Evolutionary conservation across 2,329 filamentous ascomycete species (phyloP).

Genomic region (Apiospora pterosperma): DNA sequence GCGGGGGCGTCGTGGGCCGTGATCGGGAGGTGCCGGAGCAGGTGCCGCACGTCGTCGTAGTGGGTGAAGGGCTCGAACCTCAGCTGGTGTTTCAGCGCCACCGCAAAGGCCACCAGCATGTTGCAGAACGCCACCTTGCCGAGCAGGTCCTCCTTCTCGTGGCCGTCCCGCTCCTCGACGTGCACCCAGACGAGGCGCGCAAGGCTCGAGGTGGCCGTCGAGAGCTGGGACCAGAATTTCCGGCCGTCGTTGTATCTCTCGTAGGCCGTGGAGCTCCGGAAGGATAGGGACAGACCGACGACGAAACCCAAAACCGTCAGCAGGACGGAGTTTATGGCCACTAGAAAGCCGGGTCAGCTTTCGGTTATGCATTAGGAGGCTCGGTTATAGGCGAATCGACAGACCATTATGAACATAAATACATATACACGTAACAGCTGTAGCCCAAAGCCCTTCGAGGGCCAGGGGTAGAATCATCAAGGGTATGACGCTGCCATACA

Average conservation of each 20-base stretch:
- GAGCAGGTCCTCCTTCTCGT: conserved; percentile 64
- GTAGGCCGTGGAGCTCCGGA: conserved; percentile 76
- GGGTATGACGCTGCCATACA: conserved; percentile 71
- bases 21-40: conserved; percentile 71
- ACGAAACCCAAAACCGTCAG: conserved; percentile 84
- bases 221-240: conserved; percentile 59
- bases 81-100: conserved; percentile 76
- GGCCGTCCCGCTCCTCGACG: conserved; percentile 53
- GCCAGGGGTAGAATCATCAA: conserved; percentile 70
- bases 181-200: conserved; percentile 84
- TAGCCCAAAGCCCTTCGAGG: conserved; percentile 63
- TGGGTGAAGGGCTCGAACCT: conserved; percentile 79
- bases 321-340: conserved; percentile 65
- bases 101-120: conserved; percentile 72
- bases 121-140: conserved; percentile 58
- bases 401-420: conserved; percentile 68
- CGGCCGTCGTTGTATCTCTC: conserved; percentile 63
- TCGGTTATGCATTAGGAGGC: conserved; percentile 71
- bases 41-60: conserved; percentile 68
- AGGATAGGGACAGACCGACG: conserved; percentile 73
- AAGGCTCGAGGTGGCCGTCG: conserved; percentile 61
- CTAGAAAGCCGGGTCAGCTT: conserved; percentile 27
- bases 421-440: conserved; percentile 60
- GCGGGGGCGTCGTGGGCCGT: conserved; percentile 39
- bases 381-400: conserved; percentile 78